Evolutionary conservation across 2,329 filamentous ascomycete species (phyloP).

Genomic region (Teratosphaeria destructans): DNA sequence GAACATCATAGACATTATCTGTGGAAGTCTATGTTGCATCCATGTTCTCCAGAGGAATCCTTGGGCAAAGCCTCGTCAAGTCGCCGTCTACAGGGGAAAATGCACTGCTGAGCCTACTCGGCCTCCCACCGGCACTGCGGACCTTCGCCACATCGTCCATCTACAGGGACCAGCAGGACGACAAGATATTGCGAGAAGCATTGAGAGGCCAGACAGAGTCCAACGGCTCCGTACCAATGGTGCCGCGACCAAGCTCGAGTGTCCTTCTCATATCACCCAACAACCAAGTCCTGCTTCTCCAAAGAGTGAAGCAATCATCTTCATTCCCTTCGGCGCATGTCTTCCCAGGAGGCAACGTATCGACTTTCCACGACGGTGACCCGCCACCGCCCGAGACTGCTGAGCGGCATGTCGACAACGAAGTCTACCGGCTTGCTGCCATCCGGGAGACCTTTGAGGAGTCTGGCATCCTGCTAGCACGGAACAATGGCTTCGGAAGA

Average conservation of each 20-base stretch:
- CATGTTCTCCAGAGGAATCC: neutral
- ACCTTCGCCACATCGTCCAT: conserved; percentile 1
- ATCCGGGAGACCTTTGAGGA: conserved; percentile 93
- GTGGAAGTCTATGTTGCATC: neutral
- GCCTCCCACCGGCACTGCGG: conserved; percentile 1
- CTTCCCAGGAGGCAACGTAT: conserved; percentile 84
- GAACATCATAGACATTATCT: neutral
- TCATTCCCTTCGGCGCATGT: conserved; percentile 90
- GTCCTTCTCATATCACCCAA: conserved; percentile 74
- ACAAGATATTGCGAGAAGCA: conserved; percentile 6
- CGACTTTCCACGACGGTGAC: conserved; percentile 62
- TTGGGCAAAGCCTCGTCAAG: neutral
- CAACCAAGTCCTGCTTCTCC: conserved; percentile 81
- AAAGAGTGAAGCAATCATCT: conserved; percentile 69
- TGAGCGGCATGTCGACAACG: conserved; percentile 57
- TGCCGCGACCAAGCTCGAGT: conserved; percentile 57
- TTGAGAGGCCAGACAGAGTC: conserved; percentile 6
- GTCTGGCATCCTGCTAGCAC: conserved; percentile 74
- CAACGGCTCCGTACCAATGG: conserved; percentile 16
- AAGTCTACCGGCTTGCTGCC: conserved; percentile 68
- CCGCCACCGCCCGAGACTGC: conserved; percentile 41
- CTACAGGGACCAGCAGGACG: conserved; percentile 3
- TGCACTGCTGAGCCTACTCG: neutral
- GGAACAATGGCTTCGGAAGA: conserved; percentile 37
- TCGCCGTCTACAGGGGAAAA: neutral